A percentile compares a stretch with the other conserved stretches of the same genome.
Conservation (phyloP, 176 grass and related monocot genomes). For the Phoenix dactylifera region DNA sequence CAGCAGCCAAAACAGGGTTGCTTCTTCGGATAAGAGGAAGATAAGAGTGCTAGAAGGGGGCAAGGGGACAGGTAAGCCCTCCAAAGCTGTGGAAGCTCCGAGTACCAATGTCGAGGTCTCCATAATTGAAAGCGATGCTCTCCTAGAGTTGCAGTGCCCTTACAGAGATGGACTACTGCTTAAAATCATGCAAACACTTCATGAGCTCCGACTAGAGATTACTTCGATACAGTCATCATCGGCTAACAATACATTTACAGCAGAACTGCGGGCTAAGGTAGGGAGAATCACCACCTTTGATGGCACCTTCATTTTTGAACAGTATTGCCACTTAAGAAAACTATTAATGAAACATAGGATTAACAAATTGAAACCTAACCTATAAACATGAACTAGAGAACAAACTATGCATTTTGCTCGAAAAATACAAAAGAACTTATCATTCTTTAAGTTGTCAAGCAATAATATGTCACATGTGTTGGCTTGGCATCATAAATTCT, state of each 20-base stretch:
- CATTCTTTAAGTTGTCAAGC: too few species aligned
- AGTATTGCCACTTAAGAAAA: background rate
- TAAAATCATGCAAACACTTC: slow-evolving; percentile 51
- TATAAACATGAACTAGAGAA: too few species aligned
- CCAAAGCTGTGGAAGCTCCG: background rate
- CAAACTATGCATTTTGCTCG: too few species aligned
- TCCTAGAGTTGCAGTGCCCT: slow-evolving; percentile 59
- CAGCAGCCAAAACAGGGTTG: background rate
- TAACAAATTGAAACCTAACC: background rate
- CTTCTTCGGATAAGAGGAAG: slow-evolving; percentile 16
- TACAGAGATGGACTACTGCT: slow-evolving; percentile 48
- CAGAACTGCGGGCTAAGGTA: slow-evolving; percentile 54
- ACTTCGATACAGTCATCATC: slow-evolving; percentile 45
- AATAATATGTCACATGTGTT: too few species aligned
- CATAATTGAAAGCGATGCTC: slow-evolving; percentile 50
- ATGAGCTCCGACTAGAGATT: slow-evolving; percentile 44
- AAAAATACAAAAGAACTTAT: too few species aligned
- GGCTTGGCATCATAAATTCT: too few species aligned
- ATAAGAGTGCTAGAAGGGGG: slow-evolving; percentile 11
- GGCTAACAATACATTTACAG: slow-evolving; percentile 25
- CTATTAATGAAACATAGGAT: background rate
- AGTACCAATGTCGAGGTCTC: slow-evolving; percentile 58
- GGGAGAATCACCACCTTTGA: background rate
- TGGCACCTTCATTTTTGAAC: background rate
- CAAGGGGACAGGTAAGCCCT: slow-evolving; percentile 8